These are phyloP conservation scores for Wallacemonas sp. DNA, from an alignment of 208 protist species.

Conservation along the genomic window DNA sequence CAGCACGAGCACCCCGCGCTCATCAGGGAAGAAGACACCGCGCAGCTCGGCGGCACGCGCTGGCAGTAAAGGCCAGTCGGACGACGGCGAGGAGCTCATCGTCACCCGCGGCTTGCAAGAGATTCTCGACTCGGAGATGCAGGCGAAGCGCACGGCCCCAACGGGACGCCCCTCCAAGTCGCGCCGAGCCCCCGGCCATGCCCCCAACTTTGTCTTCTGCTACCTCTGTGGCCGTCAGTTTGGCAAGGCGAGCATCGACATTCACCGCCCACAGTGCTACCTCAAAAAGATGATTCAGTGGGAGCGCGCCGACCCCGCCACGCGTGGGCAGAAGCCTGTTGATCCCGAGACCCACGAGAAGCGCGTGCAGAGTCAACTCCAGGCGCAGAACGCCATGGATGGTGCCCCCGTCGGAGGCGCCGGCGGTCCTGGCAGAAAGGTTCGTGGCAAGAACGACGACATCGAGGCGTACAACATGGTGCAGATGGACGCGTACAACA, in stretches of 20 bases:
- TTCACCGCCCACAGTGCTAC: conserved; percentile 93
- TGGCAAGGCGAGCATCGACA: conserved; percentile 75
- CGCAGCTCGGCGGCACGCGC: background rate
- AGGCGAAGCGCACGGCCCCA: conserved; percentile 16
- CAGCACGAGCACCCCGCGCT: conserved; percentile 12
- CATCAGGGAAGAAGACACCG: background rate
- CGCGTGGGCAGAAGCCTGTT: conserved; percentile 73
- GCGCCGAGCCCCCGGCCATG: conserved; percentile 15
- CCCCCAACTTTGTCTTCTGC: conserved; percentile 85
- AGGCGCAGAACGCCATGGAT: conserved; percentile 9
- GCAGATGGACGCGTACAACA: conserved; percentile 79
- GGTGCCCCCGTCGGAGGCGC: background rate
- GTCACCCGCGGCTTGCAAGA: conserved; percentile 71
- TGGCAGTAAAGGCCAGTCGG: background rate
- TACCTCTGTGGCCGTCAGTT: conserved; percentile 92
- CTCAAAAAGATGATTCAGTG: conserved; percentile 90
- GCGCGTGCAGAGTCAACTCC: conserved; percentile 33
- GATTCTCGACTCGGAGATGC: conserved; percentile 63
- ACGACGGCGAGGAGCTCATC: conserved; percentile 42
- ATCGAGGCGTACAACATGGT: conserved; percentile 80
- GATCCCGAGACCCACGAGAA: conserved; percentile 64
- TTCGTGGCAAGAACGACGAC: conserved; percentile 26
- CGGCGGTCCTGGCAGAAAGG: background rate
- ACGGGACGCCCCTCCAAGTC: conserved; percentile 3
- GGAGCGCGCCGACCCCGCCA: conserved; percentile 74